Base-by-base conservation (phyloP, 441 rosid species). In the Capsella rubella region DNA sequence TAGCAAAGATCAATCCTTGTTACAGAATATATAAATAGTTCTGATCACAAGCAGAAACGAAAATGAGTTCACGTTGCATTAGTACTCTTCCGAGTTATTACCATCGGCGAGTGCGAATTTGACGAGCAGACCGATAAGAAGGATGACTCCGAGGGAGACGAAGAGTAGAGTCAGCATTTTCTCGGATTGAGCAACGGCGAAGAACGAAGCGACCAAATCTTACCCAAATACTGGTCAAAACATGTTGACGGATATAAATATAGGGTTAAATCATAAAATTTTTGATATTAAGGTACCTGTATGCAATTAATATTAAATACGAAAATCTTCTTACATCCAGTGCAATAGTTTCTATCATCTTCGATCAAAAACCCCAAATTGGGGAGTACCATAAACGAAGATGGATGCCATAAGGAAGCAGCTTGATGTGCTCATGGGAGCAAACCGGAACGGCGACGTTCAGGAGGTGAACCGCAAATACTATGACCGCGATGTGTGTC, bases 371-470 rank as follows among this genome's bases (percentile, higher is more conserved):
- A 6, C n/a, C 64, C 15, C 29, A 40, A 43, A 45, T 69, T 53
- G 25, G 13, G 31, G 5, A 57, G 45, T 57, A 51, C 8, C 62
- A 56, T 13, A 27, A 28, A 40, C 1, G 14, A 51, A 50, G 67
- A 93, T 93, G 98, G 98, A 93, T 28, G 97, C 98, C 3, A 88
- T 93, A 81, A 80, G 98, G 87, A 93, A 93, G 78, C 98, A 93
- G 84, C 93, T 93, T 18, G 98, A 93, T 85, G 98, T 93, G 63
- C 88, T 91, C 43, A 93, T 93, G 98, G 98, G 97, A 52, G 97
- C 98, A 27, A 93, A 93, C 74, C 84, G 97, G 43, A 93, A 91
- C 79, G 97, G 98, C 59, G 98, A 93, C 78, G 98, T 91, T 6
- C 80, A 84, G 57, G 98, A 91, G 78, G 95, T 91, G 53, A 91